Percentiles rank a stretch among this genome's conserved stretches.
Evolutionary conservation across 176 grass and related monocot genomes (phyloP).

Genomic region (Musa troglodytarum): DNA sequence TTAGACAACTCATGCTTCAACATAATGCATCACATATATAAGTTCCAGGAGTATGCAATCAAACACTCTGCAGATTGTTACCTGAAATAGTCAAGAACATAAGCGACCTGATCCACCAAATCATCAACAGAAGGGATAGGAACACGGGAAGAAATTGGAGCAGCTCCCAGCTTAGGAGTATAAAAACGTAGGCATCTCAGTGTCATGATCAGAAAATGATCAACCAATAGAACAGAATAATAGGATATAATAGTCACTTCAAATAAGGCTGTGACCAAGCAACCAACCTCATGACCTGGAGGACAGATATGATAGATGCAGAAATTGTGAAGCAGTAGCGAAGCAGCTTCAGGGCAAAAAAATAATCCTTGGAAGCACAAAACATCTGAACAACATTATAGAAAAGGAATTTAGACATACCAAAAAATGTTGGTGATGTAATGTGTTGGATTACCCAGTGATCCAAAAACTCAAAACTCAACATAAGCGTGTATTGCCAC

Average conservation of each 20-base stretch:
- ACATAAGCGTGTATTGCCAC: background rate
- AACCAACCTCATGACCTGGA: constrained; percentile 24
- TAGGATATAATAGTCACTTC: background rate
- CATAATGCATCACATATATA: background rate
- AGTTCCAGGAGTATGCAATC: background rate
- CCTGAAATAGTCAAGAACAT: constrained; percentile 21
- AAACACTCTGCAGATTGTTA: background rate
- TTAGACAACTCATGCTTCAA: background rate
- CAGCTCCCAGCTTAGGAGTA: constrained; percentile 8
- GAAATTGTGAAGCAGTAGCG: constrained; percentile 22
- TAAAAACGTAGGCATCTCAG: background rate
- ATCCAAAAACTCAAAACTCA: background rate
- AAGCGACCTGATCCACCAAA: constrained; percentile 23
- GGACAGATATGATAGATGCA: constrained; percentile 25
- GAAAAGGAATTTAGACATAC: background rate
- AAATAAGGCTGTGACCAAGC: background rate
- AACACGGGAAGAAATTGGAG: constrained; percentile 16
- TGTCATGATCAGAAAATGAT: background rate
- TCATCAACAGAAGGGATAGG: constrained; percentile 22
- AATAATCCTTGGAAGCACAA: constrained; percentile 28
- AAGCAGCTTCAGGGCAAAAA: constrained; percentile 17
- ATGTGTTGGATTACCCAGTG: background rate
- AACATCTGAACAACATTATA: background rate
- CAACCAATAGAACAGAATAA: background rate
- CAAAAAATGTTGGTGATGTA: background rate